Evolutionary conservation across 139 green algal genomes (phyloP).

Genomic region (Volvox reticuliferus): DNA sequence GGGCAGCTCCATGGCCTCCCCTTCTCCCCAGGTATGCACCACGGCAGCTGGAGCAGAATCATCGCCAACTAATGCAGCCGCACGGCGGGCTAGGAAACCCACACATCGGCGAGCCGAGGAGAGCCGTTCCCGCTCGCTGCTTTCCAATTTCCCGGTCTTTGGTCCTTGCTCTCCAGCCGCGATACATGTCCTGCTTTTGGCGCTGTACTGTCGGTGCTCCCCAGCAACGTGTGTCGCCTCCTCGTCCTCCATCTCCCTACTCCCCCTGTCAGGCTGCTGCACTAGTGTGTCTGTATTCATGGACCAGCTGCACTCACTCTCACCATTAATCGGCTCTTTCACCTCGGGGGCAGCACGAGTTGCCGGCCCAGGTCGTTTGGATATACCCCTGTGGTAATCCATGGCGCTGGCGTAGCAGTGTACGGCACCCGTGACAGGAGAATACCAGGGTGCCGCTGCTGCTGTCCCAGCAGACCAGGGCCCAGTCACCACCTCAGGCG

Average conservation of each 20-base stretch:
- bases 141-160: too few relatives aligned
- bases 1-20: too few relatives aligned
- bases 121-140: too few relatives aligned
- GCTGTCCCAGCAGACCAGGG: background rate
- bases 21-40: too few relatives aligned
- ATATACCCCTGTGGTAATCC: background rate
- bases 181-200: too few relatives aligned
- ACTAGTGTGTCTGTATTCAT: too few relatives aligned
- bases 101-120: background rate
- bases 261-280: too few relatives aligned
- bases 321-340: background rate
- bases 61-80: background rate
- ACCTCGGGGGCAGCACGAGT: background rate
- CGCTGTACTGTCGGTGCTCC: too few relatives aligned
- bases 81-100: background rate
- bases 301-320: too few relatives aligned
- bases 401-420: background rate
- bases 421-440: background rate
- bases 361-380: background rate
- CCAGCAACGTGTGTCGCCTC: too few relatives aligned
- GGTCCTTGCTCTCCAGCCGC: too few relatives aligned
- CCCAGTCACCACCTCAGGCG: background rate
- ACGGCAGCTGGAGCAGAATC: background rate
- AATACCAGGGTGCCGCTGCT: background rate
- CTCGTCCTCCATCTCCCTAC: too few relatives aligned